Evolutionary conservation across 306 rosid species (phyloP), one percentile per base, ranked within the genome.

Genomic region (Glycine soja): DNA sequence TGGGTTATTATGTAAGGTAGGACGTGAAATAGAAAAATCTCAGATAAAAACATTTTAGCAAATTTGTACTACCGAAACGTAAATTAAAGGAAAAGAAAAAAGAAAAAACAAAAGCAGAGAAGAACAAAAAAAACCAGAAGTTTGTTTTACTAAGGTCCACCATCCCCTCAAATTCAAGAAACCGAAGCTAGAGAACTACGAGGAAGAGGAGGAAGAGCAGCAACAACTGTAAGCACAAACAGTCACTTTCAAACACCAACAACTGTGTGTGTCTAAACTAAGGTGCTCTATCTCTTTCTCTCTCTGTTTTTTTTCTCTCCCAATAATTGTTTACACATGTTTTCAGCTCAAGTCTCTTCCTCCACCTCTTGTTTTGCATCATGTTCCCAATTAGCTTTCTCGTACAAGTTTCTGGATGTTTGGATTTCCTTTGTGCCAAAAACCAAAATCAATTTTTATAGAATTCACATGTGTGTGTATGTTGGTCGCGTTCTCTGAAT

Each of bases 111-210:
- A 8, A 13, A 7, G 14, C 56, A 51, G 32, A 5, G 10, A 62
- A 77, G 30, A 56, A 74, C 47, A 9, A 45, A 47, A 59, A 74
- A 50, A 30, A 18, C 54, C 32, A 24, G 51, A 52, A 51, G 51
- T 69, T 83, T 47, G 77, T 46, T 38, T 46, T 72, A 75, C 82
- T 80, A 46, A 63, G 82, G 95, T 86, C 85, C 83, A 83, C 70
- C 85, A 84, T 87, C 84, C 68, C 75, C 83, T 70, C 72, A 79
- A 86, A 79, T 85, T 82, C 85, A 84, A 81, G 75, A 87, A 85
- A 43, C 84, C 0, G 46, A 72, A 83, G 86, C 85, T 83, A 34
- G 24, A 72, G 80, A 76, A 52, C 54, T 13, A 51, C 13, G 52
- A 24, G 12, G 10, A 47, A 3, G 69, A 42, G 9, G 14, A 65